Conservation (phyloP, 805 yeast genomes). For the Geotrichum ghanense region DNA sequence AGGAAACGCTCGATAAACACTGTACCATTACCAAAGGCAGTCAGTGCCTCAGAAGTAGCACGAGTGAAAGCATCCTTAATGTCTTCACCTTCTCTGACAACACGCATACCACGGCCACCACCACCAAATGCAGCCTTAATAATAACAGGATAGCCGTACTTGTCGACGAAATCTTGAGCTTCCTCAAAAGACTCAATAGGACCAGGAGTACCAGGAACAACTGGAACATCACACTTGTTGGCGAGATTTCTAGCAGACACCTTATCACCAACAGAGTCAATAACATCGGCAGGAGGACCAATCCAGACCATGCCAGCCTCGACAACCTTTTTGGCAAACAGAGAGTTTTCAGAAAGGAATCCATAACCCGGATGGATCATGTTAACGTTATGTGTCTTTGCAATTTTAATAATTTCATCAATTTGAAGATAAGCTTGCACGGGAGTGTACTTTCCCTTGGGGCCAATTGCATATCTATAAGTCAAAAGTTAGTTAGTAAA, state of each 20-base stretch:
- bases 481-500: slow-evolving; percentile 4
- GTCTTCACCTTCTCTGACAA: slow-evolving; percentile 92
- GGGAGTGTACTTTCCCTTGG: slow-evolving; percentile 80
- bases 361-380: slow-evolving; percentile 95
- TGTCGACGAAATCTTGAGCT: slow-evolving; percentile 65
- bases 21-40: slow-evolving; percentile 98
- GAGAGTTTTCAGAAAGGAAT: slow-evolving; percentile 81
- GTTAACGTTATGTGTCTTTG: slow-evolving; percentile 62
- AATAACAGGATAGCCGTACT: slow-evolving; percentile 92
- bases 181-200: slow-evolving; percentile 76
- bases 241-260: slow-evolving; percentile 91
- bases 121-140: slow-evolving; percentile 99
- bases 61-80: slow-evolving; percentile 84
- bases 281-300: slow-evolving; percentile 81
- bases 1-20: slow-evolving; percentile 94
- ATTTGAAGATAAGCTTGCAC: slow-evolving; percentile 93
- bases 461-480: slow-evolving; percentile 64
- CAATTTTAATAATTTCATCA: slow-evolving; percentile 86
- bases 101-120: slow-evolving; percentile 99
- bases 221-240: slow-evolving; percentile 69
- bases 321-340: slow-evolving; percentile 84
- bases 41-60: slow-evolving; percentile 87
- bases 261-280: slow-evolving; percentile 94
- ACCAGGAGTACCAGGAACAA: slow-evolving; percentile 97
- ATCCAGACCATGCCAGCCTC: slow-evolving; percentile 91